Evolutionary conservation across 2,329 filamentous ascomycete species (phyloP).

Genomic region (Pseudogymnoascus sp.): DNA sequence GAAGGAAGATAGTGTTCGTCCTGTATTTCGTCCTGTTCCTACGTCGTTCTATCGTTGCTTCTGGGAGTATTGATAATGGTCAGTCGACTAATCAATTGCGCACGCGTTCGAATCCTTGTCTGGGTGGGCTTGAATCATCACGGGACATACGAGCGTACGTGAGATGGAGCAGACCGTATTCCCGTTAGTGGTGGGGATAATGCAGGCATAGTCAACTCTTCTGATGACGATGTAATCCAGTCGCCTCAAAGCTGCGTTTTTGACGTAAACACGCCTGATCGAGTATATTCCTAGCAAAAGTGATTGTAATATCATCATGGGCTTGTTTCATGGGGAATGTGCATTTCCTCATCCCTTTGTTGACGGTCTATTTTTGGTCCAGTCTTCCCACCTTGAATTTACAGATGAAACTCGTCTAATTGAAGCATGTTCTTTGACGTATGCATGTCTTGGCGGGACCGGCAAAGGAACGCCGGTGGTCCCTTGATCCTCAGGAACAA

Average conservation of each 20-base stretch:
- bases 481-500: neutral
- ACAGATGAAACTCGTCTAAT: neutral
- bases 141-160: neutral
- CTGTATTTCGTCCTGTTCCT: neutral
- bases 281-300: too few relatives aligned
- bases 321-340: neutral
- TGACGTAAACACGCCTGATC: neutral
- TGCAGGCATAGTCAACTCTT: neutral
- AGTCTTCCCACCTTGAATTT: neutral
- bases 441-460: neutral
- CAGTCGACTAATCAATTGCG: neutral
- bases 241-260: neutral
- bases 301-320: neutral
- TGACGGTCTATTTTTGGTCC: neutral
- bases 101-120: neutral
- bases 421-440: constrained; percentile 1
- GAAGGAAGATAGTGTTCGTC: neutral
- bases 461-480: neutral
- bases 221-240: neutral
- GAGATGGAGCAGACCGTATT: neutral
- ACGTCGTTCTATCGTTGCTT: neutral
- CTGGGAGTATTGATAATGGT: neutral
- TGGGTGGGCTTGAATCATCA: neutral
- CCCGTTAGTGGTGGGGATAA: neutral
- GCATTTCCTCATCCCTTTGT: neutral